Evolutionary conservation across 345 rosid genomes (phyloP), one percentile per base, ranked within the genome.

Genomic region (Citrus cavaleriei): DNA sequence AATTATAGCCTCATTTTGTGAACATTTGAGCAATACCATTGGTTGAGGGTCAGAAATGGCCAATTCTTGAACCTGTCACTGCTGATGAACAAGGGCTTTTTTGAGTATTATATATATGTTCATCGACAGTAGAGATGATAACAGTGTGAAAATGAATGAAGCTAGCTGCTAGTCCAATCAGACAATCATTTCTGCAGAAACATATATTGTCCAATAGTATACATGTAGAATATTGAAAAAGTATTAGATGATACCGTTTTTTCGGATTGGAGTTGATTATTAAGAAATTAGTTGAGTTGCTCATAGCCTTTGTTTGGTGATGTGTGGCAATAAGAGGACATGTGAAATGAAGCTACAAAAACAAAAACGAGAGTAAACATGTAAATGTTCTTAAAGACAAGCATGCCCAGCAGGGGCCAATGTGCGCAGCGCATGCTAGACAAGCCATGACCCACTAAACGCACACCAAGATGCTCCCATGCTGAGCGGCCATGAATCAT

Each of bases 381-480:
- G 58, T 5, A 77, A 72, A 62, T 60, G 75, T 68, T 6, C 25
- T 38, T 32, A 34, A 72, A 82, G 85, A 79, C 86, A 81, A 84
- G 90, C 90, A 86, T 87, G 91, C 83, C 68, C 61, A 72, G 58
- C 77, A 66, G 73, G 66, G 70, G 74, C 86, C 84, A 70, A 73
- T 46, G 78, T 73, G 78, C 73, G 9, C 64, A 80, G 78, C 80
- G 86, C 88, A 87, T 84, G 88, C 90, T 78, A 78, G 90, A 87
- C 88, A 87, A 70, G 14, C 84, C 46, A 40, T 59, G 81, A 25
- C 83, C 87, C 88, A 85, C 87, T 77, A 58, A 76, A 59, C 79
- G 80, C 81, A 73, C 88, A 83, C 66, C 80, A 38, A 49, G 28
- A 75, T 37, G 66, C 68, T 64, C 72, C 77, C 86, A 65, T 82